phyloP scores from a whole-genome alignment of 1,139 yeast species.

The Suzukiozyma palmioleophila region DNA sequence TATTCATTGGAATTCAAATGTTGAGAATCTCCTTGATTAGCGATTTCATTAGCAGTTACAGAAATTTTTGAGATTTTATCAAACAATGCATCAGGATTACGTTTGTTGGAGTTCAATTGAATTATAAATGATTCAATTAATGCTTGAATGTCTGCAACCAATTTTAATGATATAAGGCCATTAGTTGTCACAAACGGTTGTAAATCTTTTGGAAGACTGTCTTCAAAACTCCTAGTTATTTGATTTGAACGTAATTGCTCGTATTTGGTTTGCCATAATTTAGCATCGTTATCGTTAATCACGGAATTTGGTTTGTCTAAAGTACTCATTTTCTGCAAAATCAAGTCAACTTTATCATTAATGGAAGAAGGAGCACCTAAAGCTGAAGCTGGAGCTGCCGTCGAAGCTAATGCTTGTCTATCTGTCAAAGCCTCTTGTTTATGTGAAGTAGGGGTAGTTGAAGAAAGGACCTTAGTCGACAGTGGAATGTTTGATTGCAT shows the following conservation, averaged over 20 bases:
- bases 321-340: slow-evolving; percentile 17
- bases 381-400: slow-evolving; percentile 1
- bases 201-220: slow-evolving; percentile 23
- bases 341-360: slow-evolving; percentile 22
- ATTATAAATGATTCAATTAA: slow-evolving; percentile 42
- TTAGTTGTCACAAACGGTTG: slow-evolving; percentile 27
- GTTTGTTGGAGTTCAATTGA: slow-evolving; percentile 28
- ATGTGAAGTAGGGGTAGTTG: neutral
- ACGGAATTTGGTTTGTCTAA: slow-evolving; percentile 16
- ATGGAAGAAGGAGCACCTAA: slow-evolving; percentile 19
- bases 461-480: neutral
- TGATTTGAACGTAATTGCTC: slow-evolving; percentile 36
- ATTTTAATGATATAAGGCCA: slow-evolving; percentile 44
- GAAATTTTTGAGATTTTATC: slow-evolving; percentile 53
- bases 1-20: slow-evolving; percentile 33
- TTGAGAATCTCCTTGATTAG: slow-evolving; percentile 37
- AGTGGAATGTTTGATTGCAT: neutral
- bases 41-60: slow-evolving; percentile 44
- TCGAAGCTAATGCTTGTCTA: neutral
- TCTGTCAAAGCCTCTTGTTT: no score
- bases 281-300: slow-evolving; percentile 27
- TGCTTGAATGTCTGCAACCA: slow-evolving; percentile 44
- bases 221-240: slow-evolving; percentile 18
- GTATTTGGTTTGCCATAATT: slow-evolving; percentile 45
- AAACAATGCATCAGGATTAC: slow-evolving; percentile 44